Base-by-base conservation (phyloP, 2,329 filamentous ascomycete species). In the Monosporascus sp. region DNA sequence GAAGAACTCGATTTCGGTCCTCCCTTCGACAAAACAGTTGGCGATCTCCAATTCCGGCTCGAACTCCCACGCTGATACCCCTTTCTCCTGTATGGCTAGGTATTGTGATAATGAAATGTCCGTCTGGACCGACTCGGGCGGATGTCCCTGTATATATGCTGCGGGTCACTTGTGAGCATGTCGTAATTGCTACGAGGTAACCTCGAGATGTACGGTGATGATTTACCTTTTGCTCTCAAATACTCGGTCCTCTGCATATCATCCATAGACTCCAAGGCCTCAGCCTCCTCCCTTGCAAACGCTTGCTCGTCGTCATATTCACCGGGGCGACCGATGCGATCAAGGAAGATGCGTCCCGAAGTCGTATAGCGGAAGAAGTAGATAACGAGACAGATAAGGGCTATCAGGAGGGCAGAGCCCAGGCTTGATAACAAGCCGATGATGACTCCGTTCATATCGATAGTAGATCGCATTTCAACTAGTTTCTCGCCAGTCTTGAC, bases 11-110 rank as follows among this genome's bases (percentile, higher is more conserved):
- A 99, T 96, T 71, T 99, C 94, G 11, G 94, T 99, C 60, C 94
- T 84, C 41, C 77, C 93, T 72, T 99, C 93, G 58, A 99, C 94
- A 68, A 99, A 99, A 72, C 94, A 99, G 72, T 97, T 97, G 61
- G 94, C 94, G 61, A 97, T 97, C 72, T 99, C 94, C 37, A 97
- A 76, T 71, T 99, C 94, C n/a, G 94, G 94, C 70, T 97, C 94
- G 65, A 99, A 99, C 70, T 99, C 94, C 94, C 94, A 99, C 6
- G 94, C 94, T 5, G 94, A 96, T n/a, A 99, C 93, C 49, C 94
- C 94, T 72, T 99, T 99, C 75, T 99, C 94, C 75, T 99, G 94
- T 60, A 99, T 99, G 43, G 94, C 94, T 54, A 99, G 81, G 69
- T 96, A 97, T 70, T 99, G 94, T 37, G 94, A 97, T 58, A 99